Base-by-base conservation (phyloP, 2,329 filamentous ascomycete species). In the Alternaria sp. region DNA sequence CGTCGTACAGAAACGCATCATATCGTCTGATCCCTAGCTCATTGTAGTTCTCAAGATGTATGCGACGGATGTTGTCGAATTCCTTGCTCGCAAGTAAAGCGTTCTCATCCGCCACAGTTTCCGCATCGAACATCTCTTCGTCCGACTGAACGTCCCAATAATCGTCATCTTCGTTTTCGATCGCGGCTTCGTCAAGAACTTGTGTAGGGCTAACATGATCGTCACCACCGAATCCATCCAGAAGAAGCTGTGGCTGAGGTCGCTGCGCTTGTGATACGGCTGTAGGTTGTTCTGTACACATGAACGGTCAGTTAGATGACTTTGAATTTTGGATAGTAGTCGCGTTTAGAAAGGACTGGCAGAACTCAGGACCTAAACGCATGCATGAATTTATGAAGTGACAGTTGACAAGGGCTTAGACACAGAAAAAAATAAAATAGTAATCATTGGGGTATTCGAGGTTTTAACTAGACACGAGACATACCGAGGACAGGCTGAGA, bases 141-240 rank as follows among this genome's bases (percentile, higher is more conserved):
- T 83, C 81, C 0, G 80, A 80, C 1, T 80, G 68, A 14, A 83
- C 77, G 58, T 83, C 81, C 65, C 77, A 83, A 61, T 83, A 83
- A 51, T 83, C 80, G 49, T 83, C 80, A 55, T 83, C 81, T 48
- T 79, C 77, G 26, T 72, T 72, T 65, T 83, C 81, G 14, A 83
- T 61, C 17, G 73, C 74, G 49, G 74, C 75, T 62, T 76, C 73
- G 48, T 77, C 70, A 24, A 77, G 73, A n/a, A 71, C 49, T 36
- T 76, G 69, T 8, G 74, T 76, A 14, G 73, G 75, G 39, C 74
- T 77, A 49, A 69, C 58, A 34, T 75, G 68, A 36, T 76, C 72
- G 17, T 81, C 80, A 45, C 80, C 79, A 23, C 79, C 79, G 36
- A 76, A 76, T 9, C 72, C 74, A 34, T 53, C 63, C 5, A 72